Percentiles rank a stretch among this genome's conserved stretches.
phyloP scores from a whole-genome alignment of 805 yeast species.

The Candida manassasensis region DNA sequence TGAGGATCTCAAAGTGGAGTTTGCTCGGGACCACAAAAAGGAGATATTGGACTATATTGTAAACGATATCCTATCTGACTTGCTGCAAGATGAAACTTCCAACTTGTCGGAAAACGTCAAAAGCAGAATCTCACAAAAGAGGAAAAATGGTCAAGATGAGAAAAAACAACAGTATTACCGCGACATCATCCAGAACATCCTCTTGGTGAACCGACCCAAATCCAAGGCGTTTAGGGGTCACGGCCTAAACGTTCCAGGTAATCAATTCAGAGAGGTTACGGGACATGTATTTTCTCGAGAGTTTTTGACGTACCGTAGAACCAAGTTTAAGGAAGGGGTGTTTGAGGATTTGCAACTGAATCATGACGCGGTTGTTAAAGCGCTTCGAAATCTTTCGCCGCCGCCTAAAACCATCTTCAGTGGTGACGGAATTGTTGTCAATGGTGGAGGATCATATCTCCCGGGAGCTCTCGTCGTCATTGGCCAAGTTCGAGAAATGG shows the following conservation, averaged over 20 bases:
- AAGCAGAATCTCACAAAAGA: constrained; percentile 7
- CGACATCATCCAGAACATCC: constrained; percentile 2
- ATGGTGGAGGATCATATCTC: constrained; percentile 23
- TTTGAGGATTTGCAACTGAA: constrained; percentile 18
- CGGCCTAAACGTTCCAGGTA: constrained; percentile 1
- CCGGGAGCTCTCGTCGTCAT: constrained; percentile 27
- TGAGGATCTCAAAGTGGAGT: constrained; percentile 13
- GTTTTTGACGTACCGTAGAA: constrained; percentile 1
- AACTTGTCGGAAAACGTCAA: constrained; percentile 6
- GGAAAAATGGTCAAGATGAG: too few species aligned
- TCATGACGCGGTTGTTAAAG: constrained; percentile 24
- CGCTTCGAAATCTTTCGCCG: constrained; percentile 18
- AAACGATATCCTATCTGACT: constrained; percentile 9
- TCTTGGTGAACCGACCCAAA: constrained; percentile 2
- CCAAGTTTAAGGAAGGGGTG: not conserved
- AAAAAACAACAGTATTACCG: constrained; percentile 9
- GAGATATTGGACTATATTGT: constrained; percentile 11
- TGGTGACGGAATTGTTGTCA: constrained; percentile 35
- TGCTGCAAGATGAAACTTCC: constrained; percentile 5
- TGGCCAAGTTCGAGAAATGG: constrained; percentile 27
- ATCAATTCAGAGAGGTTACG: constrained; percentile 1
- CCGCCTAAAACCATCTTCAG: constrained; percentile 22
- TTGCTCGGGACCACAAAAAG: constrained; percentile 8
- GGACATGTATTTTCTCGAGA: not conserved
- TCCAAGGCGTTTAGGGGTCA: not conserved